Percentiles rank a stretch among this genome's conserved stretches.
These are phyloP conservation scores for Dictyostelium intermedium DNA, from an alignment of 78 protist species.

Conservation along the genomic window DNA sequence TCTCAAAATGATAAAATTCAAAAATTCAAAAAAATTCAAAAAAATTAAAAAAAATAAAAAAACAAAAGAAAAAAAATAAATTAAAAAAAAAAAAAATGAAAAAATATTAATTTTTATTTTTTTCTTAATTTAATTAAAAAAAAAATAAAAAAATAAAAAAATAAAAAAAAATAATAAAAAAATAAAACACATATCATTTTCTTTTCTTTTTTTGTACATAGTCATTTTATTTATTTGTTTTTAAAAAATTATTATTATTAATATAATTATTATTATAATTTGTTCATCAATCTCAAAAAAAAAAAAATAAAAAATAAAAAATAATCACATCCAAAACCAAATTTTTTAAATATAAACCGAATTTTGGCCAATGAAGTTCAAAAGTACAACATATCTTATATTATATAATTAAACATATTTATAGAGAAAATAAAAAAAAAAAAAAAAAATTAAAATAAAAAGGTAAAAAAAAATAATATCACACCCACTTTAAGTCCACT, in stretches of 20 bases:
- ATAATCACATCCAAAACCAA: not conserved
- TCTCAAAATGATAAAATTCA: not conserved
- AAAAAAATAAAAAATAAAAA: not conserved
- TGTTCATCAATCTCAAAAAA: not conserved
- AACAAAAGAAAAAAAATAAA: no score
- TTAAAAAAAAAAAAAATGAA: not conserved
- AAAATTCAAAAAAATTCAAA: not conserved
- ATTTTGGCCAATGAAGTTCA: not conserved
- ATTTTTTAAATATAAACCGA: not conserved
- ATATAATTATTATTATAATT: no score
- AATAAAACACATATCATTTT: not conserved
- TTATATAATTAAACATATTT: not conserved
- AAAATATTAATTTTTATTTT: not conserved
- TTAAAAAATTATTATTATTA: not conserved
- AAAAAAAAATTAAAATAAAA: not conserved
- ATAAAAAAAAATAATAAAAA: not conserved
- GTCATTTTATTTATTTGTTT: not conserved
- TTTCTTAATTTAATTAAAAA: not conserved
- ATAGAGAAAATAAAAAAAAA: not conserved
- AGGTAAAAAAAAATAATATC: not conserved
- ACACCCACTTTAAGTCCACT: not conserved
- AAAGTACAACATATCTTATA: not conserved
- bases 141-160: not conserved
- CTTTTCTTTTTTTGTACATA: not conserved
- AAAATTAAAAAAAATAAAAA: not conserved